Evolutionary conservation across 1,284 basidiomycete genomes (phyloP), one percentile per base, ranked within the genome.

Genomic region (Volvariella surrecta): DNA sequence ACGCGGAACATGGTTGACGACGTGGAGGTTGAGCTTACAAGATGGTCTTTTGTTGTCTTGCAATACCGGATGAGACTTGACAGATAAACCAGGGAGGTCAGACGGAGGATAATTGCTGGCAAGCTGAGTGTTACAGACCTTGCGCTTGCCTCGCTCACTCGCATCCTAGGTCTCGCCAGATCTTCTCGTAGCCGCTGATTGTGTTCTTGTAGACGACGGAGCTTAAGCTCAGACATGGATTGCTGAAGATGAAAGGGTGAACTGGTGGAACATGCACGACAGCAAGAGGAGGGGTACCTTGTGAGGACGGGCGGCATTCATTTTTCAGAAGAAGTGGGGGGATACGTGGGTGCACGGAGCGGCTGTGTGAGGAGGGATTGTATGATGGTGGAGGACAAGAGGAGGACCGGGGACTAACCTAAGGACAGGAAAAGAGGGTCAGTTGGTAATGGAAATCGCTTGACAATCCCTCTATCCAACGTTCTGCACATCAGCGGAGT

Each of bases 141-240:
- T 45, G 85, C 75, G 57, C 83, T 88, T 32, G 94, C 94, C 64
- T 96, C 92, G 57, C 89, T 92, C 38, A 97, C 89, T 48, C 84
- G 75, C 50, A 94, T 79, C 52, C 94, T 73, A 19, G 91, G 91
- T 51, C 94, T 68, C 40, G 84, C 81, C 48, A 97, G 68, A 60
- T 98, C 94, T 65, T 97, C 94, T 56, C 82, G 71, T 54, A 98
- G 66, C 48, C 94, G 75, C 60, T 87, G 82, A 60, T 97, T 98
- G 67, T 97, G 92, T 69, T 98, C 94, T 48, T 83, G 81, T 52
- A 98, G 70, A 45, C 94, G 74, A 39, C 94, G 79, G 51, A 97
- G 82, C 76, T 95, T 96, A 59, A 98, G 82, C 76, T 97, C 94
- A 43, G 88, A 89, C 91, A 97, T 95, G 54, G 87, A 85, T 69